Evolutionary conservation across 1,284 basidiomycete genomes (phyloP).

Genomic region (Rhodofomes roseus): DNA sequence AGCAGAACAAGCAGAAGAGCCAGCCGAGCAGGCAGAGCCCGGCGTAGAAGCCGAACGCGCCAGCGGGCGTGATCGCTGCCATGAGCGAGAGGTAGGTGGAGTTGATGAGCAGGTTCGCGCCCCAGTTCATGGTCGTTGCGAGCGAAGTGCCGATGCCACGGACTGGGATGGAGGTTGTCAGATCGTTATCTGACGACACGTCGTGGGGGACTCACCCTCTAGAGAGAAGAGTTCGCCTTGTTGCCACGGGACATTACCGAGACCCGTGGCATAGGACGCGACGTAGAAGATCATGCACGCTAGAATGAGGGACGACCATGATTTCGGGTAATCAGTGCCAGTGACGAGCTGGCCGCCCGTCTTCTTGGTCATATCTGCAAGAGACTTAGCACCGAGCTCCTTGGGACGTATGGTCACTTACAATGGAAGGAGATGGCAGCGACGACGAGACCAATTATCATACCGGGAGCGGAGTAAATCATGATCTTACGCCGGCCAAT

Average conservation of each 20-base stretch:
- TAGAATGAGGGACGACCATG: constrained; percentile 70
- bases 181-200: no score
- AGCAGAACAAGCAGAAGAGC: constrained; percentile 66
- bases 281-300: constrained; percentile 81
- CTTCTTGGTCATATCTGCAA: constrained; percentile 58
- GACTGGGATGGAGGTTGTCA: constrained; percentile 46
- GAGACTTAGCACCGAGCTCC: neutral
- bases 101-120: constrained; percentile 74
- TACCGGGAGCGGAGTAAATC: constrained; percentile 73
- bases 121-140: constrained; percentile 81
- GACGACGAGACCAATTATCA: constrained; percentile 69
- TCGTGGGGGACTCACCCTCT: constrained; percentile 44
- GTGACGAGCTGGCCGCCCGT: constrained; percentile 67
- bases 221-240: constrained; percentile 81
- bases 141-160: constrained; percentile 80
- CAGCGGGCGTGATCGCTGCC: constrained; percentile 70
- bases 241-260: constrained; percentile 84
- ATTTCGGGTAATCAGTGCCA: constrained; percentile 58
- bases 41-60: constrained; percentile 80
- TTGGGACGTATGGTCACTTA: constrained; percentile 41
- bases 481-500: constrained; percentile 77
- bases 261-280: constrained; percentile 75
- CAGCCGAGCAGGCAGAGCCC: constrained; percentile 70
- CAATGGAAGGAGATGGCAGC: constrained; percentile 77
- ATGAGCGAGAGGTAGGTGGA: constrained; percentile 81